A percentile compares a stretch with the other conserved stretches of the same genome.
These are phyloP conservation scores for Pythium apleroticum DNA, from an alignment of 352 stramenopile species.

Conservation along the genomic window DNA sequence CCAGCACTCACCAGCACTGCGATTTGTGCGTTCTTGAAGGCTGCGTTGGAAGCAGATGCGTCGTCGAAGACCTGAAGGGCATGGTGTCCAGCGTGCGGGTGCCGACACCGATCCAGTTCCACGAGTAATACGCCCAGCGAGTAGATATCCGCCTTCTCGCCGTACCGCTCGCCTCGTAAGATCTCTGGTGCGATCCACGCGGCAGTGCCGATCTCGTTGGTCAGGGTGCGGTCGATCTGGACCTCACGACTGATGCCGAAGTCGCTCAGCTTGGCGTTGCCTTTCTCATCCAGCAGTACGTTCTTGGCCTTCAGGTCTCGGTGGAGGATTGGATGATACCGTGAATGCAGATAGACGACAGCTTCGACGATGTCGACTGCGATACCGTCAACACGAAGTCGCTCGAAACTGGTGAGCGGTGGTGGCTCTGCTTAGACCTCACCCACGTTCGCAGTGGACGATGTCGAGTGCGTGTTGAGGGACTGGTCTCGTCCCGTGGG, in stretches of 20 bases:
- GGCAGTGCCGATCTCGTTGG: slow-evolving; percentile 25
- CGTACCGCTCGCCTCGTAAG: slow-evolving; percentile 27
- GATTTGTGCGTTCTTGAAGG: too few species aligned
- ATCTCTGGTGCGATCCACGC: slow-evolving; percentile 32
- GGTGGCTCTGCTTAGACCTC: too few species aligned
- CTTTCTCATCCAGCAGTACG: slow-evolving; percentile 14
- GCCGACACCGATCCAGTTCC: slow-evolving; percentile 15
- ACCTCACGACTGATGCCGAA: slow-evolving; percentile 22
- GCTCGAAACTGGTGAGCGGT: too few species aligned
- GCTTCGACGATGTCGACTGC: slow-evolving; percentile 18
- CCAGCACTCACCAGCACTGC: too few species aligned
- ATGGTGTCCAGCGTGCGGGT: background rate
- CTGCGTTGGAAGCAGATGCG: too few species aligned
- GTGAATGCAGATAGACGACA: slow-evolving; percentile 23
- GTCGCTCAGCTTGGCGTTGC: slow-evolving; percentile 20
- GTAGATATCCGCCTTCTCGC: slow-evolving; percentile 32
- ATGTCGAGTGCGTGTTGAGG: too few species aligned
- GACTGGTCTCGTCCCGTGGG: too few species aligned
- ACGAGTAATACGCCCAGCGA: slow-evolving; percentile 30
- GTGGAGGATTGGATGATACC: slow-evolving; percentile 17
- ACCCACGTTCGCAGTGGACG: too few species aligned
- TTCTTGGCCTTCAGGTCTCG: slow-evolving; percentile 22
- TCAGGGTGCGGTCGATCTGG: slow-evolving; percentile 22
- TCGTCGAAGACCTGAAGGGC: background rate
- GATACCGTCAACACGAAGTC: too few species aligned